phyloP scores from a whole-genome alignment of 306 rosid species.

The Geum urbanum region DNA sequence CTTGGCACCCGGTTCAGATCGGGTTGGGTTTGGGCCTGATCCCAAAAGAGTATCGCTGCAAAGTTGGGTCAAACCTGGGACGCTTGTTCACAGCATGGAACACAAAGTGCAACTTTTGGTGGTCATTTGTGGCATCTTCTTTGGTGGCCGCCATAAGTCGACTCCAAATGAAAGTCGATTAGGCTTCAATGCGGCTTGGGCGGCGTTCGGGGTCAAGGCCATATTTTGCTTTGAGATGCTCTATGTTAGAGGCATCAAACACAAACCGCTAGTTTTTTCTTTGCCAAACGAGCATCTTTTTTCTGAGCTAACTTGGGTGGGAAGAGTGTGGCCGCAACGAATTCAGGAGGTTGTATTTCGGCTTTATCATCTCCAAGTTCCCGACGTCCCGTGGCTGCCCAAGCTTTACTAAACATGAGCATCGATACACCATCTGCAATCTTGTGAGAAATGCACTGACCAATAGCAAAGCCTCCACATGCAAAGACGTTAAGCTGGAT shows the following conservation, averaged over 20 bases:
- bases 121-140: neutral
- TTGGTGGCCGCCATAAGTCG: neutral
- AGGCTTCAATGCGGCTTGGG: constrained; percentile 1
- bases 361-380: neutral
- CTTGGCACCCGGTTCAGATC: too few relatives aligned
- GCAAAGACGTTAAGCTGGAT: constrained; percentile 43
- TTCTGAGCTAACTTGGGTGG: neutral
- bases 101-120: neutral
- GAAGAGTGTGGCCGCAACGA: neutral
- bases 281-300: too few relatives aligned
- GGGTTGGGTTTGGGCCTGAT: too few relatives aligned
- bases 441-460: neutral
- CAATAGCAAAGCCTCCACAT: constrained; percentile 33
- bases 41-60: constrained; percentile 3
- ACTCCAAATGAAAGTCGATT: constrained; percentile 10
- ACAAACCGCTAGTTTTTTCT: neutral
- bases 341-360: neutral
- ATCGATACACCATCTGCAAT: neutral
- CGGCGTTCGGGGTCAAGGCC: neutral
- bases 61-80: constrained; percentile 12
- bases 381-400: neutral
- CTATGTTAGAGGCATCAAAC: constrained; percentile 3
- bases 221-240: neutral
- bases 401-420: neutral
- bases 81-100: neutral